Evolutionary conservation across 1,284 basidiomycete genomes (phyloP).

Genomic region (Trametes versicolor): DNA sequence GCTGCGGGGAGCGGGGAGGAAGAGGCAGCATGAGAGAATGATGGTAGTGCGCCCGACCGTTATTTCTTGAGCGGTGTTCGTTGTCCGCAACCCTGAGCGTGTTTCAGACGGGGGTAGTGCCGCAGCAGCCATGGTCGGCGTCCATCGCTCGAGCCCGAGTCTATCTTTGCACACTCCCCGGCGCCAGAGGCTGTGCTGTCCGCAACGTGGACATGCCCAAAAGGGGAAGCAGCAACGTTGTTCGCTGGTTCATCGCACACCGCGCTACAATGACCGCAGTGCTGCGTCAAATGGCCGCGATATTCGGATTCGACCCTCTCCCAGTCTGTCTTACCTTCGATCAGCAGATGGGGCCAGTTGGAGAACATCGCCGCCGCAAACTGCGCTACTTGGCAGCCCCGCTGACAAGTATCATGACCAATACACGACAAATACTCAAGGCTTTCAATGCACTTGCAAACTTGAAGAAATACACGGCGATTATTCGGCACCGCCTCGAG

Average conservation of each 20-base stretch:
- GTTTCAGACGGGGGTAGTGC: neutral
- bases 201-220: neutral
- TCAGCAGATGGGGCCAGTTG: no score
- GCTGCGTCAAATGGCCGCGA: neutral
- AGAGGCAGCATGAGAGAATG: neutral
- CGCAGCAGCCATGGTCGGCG: neutral
- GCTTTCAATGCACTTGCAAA: no score
- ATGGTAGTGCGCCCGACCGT: neutral
- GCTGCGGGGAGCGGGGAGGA: neutral
- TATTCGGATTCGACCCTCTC: neutral
- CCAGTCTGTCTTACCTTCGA: no score
- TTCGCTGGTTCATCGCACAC: neutral
- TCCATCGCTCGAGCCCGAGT: neutral
- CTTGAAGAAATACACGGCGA: no score
- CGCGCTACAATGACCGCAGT: neutral
- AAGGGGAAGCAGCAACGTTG: neutral
- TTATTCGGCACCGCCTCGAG: no score
- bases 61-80: neutral
- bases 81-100: conserved; percentile 1
- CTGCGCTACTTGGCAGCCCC: no score
- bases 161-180: neutral
- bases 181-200: neutral
- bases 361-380: no score
- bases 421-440: no score
- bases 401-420: no score